These are phyloP conservation scores for Avena atlantica DNA, from an alignment of 176 grass and related monocot species.

Conservation along the genomic window DNA sequence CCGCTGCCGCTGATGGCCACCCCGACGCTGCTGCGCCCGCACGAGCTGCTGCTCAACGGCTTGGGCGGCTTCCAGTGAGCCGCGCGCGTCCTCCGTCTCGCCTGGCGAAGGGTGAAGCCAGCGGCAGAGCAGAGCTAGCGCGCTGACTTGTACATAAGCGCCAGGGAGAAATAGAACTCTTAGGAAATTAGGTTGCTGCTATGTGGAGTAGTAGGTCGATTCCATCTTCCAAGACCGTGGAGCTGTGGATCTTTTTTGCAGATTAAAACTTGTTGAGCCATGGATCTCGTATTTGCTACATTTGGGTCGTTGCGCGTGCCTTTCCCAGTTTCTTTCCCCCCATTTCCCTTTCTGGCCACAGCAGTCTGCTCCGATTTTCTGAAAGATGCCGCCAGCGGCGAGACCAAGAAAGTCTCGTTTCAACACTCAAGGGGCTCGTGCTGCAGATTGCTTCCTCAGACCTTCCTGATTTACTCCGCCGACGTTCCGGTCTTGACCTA, in stretches of 20 bases:
- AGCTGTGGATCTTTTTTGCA: constrained; percentile 55
- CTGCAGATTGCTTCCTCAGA: not conserved
- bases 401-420: constrained; percentile 8
- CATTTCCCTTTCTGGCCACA: not conserved
- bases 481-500: constrained; percentile 35
- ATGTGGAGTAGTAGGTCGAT: constrained; percentile 23
- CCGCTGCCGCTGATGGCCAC: constrained; percentile 35
- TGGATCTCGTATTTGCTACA: constrained; percentile 1
- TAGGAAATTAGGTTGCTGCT: constrained; percentile 34
- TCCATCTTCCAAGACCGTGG: constrained; percentile 51
- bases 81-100: not conserved
- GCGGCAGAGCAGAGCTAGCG: constrained; percentile 23
- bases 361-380: not conserved
- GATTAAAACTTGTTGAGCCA: constrained; percentile 19
- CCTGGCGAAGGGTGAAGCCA: constrained; percentile 8
- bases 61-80: constrained; percentile 58
- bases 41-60: constrained; percentile 61
- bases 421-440: not conserved
- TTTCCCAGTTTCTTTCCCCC: not conserved
- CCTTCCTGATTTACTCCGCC: not conserved
- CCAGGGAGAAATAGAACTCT: not conserved
- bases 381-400: not conserved
- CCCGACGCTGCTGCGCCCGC: constrained; percentile 62
- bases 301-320: not conserved
- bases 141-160: constrained; percentile 39